Evolutionary conservation across 257 asterid species (phyloP), one percentile per base, ranked within the genome.

Genomic region (Rubia yunnanensis): DNA sequence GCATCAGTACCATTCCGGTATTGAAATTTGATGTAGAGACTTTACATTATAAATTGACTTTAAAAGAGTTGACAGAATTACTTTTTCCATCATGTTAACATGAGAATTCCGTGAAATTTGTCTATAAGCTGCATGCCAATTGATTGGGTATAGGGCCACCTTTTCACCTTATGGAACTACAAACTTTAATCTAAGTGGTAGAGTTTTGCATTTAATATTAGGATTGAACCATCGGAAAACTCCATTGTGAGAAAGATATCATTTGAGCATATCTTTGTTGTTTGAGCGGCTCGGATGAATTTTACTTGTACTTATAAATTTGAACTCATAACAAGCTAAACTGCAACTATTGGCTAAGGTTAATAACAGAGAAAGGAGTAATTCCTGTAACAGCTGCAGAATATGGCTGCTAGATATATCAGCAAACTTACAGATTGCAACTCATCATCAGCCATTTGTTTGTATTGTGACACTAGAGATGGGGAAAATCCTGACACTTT

Each of bases 281-380:
- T 17, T 36, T 70, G 72, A 34, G 30, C 59, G 49, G 41, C 50
- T 49, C 28, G 48, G 62, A 10, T 34, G 11, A 23, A 50, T 70
- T 24, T 60, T 15, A 48, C 18, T 55, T 3, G 18, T 30, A 27
- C 35, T 46, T 18, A 46, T 10, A 17, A 28, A 10, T 7, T 58
- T 17, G 23, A 44, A 68, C 34, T 50, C 20, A 39, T 68, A 27
- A 14, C 18, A 28, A 56, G 72, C 28, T 13, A 6, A 63, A 41
- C 5, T 63, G 26, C 6, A 31, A 18, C 38, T 17, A 7, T 52
- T 49, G 31, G 59, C 48, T 9, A 38, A 56, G 27, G 35, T 6
- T 41, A 13, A 68, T 41, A 8, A 14, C n/a, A 20, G 22, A 23
- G 52, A 27, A 30, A 10, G 27, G 55, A 68, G 26, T 58, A 58